Evolutionary conservation across 352 stramenopile genomes (phyloP).

Genomic region (Globisporangium middletonii): DNA sequence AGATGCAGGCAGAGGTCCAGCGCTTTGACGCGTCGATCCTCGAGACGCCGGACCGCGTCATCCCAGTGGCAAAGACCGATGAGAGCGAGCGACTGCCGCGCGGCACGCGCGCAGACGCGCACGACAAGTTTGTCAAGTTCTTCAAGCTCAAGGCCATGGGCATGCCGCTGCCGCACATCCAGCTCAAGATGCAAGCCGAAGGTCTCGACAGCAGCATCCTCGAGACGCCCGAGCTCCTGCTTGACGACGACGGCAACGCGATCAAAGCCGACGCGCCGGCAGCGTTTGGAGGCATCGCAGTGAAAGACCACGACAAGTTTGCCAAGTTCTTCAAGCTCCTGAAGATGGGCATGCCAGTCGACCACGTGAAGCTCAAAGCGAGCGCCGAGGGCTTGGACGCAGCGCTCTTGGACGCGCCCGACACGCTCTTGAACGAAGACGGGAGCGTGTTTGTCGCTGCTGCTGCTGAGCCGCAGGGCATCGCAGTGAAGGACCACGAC

Average conservation of each 20-base stretch:
- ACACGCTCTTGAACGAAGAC: conserved; percentile 49
- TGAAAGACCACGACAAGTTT: conserved; percentile 90
- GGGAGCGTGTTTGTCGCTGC: conserved; percentile 28
- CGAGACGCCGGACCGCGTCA: conserved; percentile 70
- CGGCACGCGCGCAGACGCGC: conserved; percentile 49
- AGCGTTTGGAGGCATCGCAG: conserved; percentile 24
- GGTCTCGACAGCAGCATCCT: conserved; percentile 86
- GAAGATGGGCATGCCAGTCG: conserved; percentile 81
- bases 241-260: conserved; percentile 61
- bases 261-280: conserved; percentile 2
- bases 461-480: conserved; percentile 19
- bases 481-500: conserved; percentile 81
- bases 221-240: conserved; percentile 55
- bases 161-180: conserved; percentile 89
- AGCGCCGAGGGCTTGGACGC: conserved; percentile 60
- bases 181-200: conserved; percentile 92
- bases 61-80: conserved; percentile 23
- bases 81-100: conserved; percentile 31
- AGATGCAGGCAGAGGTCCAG: conserved; percentile 58
- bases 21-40: conserved; percentile 55
- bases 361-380: conserved; percentile 86
- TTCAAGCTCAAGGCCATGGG: conserved; percentile 96
- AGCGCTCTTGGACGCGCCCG: conserved; percentile 45
- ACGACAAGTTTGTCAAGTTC: conserved; percentile 84
- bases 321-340: conserved; percentile 94